Percentiles rank a stretch among this genome's conserved stretches.
These are phyloP conservation scores for Aspergillus caelatus DNA, from an alignment of 2,329 filamentous ascomycete species.

Conservation along the genomic window DNA sequence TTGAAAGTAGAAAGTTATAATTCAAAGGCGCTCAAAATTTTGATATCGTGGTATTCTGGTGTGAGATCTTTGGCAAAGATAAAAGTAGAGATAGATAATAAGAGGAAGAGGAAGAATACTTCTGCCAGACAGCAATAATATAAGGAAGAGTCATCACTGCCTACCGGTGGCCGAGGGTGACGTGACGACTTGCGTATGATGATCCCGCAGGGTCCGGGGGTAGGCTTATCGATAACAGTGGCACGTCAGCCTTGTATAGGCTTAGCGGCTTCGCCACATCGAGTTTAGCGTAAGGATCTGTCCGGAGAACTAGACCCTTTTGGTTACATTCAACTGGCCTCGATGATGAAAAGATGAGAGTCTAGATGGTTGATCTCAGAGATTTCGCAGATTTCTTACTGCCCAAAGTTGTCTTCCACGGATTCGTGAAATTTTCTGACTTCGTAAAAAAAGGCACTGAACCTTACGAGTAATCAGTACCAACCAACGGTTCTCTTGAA, in stretches of 20 bases:
- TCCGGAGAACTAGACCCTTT: constrained; percentile 21
- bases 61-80: not conserved
- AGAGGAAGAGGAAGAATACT: not conserved
- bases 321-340: constrained; percentile 20
- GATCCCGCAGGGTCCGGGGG: constrained; percentile 30
- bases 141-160: not conserved
- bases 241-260: constrained; percentile 4
- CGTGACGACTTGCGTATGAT: constrained; percentile 37
- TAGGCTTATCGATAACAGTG: constrained; percentile 27
- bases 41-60: constrained; percentile 2
- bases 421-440: not conserved
- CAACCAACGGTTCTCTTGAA: not conserved
- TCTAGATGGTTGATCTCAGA: not conserved
- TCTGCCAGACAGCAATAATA: not conserved
- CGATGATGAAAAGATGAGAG: constrained; percentile 20
- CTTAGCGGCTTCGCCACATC: constrained; percentile 6
- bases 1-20: constrained; percentile 9
- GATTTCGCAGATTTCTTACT: not conserved
- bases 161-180: constrained; percentile 19
- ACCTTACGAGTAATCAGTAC: not conserved
- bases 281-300: constrained; percentile 17
- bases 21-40: not conserved
- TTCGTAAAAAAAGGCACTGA: not conserved
- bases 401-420: not conserved
- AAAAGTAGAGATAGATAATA: not conserved